These are phyloP conservation scores for Phytophthora fragariae DNA, from an alignment of 352 stramenopile species.

Conservation along the genomic window DNA sequence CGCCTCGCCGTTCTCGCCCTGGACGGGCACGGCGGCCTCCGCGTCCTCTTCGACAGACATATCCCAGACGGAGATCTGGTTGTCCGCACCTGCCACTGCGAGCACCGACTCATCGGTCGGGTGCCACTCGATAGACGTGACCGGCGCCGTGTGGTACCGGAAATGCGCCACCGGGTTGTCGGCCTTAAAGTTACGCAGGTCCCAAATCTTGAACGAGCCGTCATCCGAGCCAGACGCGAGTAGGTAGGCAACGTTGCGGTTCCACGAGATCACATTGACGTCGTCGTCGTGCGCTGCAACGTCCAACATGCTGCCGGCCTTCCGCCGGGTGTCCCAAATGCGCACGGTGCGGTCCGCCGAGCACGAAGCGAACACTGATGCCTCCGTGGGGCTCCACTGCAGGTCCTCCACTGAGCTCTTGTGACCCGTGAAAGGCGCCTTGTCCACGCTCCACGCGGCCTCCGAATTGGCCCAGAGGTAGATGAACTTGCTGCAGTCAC, in stretches of 20 bases:
- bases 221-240: slow-evolving; percentile 98
- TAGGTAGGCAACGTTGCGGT: slow-evolving; percentile 97
- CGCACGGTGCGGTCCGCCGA: slow-evolving; percentile 94
- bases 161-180: slow-evolving; percentile 94
- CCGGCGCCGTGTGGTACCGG: slow-evolving; percentile 95
- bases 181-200: slow-evolving; percentile 94
- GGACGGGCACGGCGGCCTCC: slow-evolving; percentile 50
- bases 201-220: slow-evolving; percentile 97
- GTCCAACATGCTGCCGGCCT: slow-evolving; percentile 94
- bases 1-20: slow-evolving; percentile 53
- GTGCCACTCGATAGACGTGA: slow-evolving; percentile 99
- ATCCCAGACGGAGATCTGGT: slow-evolving; percentile 99
- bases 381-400: slow-evolving; percentile 98
- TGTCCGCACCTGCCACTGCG: slow-evolving; percentile 93
- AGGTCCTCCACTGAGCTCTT: slow-evolving; percentile 97
- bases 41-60: slow-evolving; percentile 99
- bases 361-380: slow-evolving; percentile 96
- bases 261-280: slow-evolving; percentile 99
- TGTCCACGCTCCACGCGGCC: slow-evolving; percentile 86
- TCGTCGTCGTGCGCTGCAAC: slow-evolving; percentile 95
- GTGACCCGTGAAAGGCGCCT: slow-evolving; percentile 92
- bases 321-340: slow-evolving; percentile 98
- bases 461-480: slow-evolving; percentile 93
- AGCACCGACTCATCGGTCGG: slow-evolving; percentile 99
- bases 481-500: slow-evolving; percentile 97